Evolutionary conservation across 345 rosid genomes (phyloP).

Genomic region (Populus pruinosa): DNA sequence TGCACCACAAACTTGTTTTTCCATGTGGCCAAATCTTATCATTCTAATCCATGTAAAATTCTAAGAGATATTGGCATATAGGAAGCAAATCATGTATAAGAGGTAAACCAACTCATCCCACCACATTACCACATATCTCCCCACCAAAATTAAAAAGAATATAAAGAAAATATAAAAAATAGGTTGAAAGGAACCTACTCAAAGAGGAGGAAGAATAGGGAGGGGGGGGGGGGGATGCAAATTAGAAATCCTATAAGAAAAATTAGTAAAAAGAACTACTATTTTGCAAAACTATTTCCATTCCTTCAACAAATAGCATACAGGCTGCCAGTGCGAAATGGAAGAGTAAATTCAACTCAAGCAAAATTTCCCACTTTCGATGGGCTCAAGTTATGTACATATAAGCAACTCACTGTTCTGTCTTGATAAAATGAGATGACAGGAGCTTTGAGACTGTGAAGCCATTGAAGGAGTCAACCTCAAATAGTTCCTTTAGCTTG

Average conservation of each 20-base stretch:
- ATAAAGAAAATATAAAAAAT: background rate
- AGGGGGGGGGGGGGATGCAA: background rate
- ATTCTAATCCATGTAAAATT: background rate
- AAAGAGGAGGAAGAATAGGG: background rate
- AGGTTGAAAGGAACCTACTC: background rate
- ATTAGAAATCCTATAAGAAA: background rate
- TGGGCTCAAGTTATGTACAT: constrained; percentile 20
- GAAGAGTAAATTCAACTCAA: constrained; percentile 14
- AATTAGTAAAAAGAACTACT: background rate
- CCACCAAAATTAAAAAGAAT: background rate
- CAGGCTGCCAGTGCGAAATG: constrained; percentile 12
- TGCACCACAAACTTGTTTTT: constrained; percentile 3
- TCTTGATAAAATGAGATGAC: constrained; percentile 48
- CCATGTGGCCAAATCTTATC: constrained; percentile 3
- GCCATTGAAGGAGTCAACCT: constrained; percentile 48
- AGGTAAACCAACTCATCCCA: background rate
- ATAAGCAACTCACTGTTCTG: constrained; percentile 36
- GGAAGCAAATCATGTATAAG: background rate
- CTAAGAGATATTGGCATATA: background rate
- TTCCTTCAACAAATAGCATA: constrained; percentile 16
- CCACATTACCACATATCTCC: background rate
- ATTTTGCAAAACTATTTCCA: constrained; percentile 14
- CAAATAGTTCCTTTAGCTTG: constrained; percentile 62
- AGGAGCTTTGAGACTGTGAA: constrained; percentile 48
- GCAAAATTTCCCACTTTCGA: constrained; percentile 39